A percentile compares a stretch with the other conserved stretches of the same genome.
These are phyloP conservation scores for Penicillium goetzii DNA, from an alignment of 495 filamentous ascomycete species.

Conservation along the genomic window DNA sequence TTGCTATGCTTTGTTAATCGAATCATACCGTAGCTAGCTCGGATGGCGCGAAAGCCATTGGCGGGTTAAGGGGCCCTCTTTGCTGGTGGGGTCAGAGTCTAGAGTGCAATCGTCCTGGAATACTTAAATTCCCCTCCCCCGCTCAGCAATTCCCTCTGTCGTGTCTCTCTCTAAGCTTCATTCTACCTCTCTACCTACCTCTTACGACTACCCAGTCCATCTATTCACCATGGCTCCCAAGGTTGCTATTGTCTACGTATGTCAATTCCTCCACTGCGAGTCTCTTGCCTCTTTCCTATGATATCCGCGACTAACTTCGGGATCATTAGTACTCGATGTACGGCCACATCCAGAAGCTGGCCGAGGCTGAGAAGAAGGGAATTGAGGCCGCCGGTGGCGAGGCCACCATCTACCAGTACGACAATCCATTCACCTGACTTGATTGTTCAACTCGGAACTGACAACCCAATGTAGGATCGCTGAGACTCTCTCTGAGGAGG, in stretches of 20 bases:
- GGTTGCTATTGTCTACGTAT: conserved; percentile 86
- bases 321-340: conserved; percentile 85
- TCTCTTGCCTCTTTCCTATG: not conserved
- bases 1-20: conserved; percentile 24
- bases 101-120: not conserved
- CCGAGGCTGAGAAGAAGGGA: conserved; percentile 87
- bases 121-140: conserved; percentile 18
- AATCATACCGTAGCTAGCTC: not conserved
- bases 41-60: conserved; percentile 5
- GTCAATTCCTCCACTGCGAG: conserved; percentile 34
- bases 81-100: conserved; percentile 10
- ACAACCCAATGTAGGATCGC: conserved; percentile 57
- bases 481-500: conserved; percentile 84
- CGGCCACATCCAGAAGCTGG: conserved; percentile 84
- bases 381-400: conserved; percentile 85
- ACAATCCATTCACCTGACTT: not conserved
- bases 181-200: conserved; percentile 12
- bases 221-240: conserved; percentile 79
- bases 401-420: conserved; percentile 81
- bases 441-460: conserved; percentile 1
- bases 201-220: not conserved
- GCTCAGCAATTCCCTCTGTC: conserved; percentile 7
- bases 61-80: not conserved
- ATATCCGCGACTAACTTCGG: not conserved
- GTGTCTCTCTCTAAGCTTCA: conserved; percentile 5